These are phyloP conservation scores for Verticillium dahliae DNA, from an alignment of 2,329 filamentous ascomycete genomes.

Conservation along the genomic window DNA sequence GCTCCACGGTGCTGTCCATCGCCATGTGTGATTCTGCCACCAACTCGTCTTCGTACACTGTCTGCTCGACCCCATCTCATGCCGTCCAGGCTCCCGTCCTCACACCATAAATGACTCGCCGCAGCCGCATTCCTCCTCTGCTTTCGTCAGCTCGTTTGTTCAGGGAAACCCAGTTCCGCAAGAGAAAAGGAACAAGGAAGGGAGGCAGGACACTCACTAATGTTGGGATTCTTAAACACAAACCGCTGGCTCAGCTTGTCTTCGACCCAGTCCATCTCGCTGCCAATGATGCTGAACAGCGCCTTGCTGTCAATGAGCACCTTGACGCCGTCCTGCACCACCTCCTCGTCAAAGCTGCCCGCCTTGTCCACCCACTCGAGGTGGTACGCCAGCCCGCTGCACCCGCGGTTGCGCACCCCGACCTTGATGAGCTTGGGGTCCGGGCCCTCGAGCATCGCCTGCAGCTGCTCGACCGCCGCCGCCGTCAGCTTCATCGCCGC, in stretches of 20 bases:
- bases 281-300: conserved; percentile 94
- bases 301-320: conserved; percentile 97
- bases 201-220: conserved; percentile 61
- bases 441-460: conserved; percentile 71
- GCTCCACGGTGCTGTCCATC: not conserved
- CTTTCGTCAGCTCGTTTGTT: conserved; percentile 21
- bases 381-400: conserved; percentile 88
- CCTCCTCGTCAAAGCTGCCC: conserved; percentile 79
- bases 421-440: conserved; percentile 91
- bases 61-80: not conserved
- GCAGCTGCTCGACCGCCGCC: conserved; percentile 72
- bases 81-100: not conserved
- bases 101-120: conserved; percentile 92
- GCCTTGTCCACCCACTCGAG: conserved; percentile 93
- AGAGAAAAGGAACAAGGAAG: not conserved
- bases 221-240: conserved; percentile 94
- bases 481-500: conserved; percentile 84
- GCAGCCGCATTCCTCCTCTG: conserved; percentile 93
- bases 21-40: not conserved
- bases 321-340: conserved; percentile 93
- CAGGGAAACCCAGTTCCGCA: not conserved
- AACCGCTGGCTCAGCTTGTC: conserved; percentile 91
- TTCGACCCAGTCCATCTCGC: conserved; percentile 98
- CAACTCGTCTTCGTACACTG: not conserved
- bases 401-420: conserved; percentile 88